These are phyloP conservation scores for Adansonia digitata DNA, from an alignment of 345 rosid genomes.

Conservation along the genomic window DNA sequence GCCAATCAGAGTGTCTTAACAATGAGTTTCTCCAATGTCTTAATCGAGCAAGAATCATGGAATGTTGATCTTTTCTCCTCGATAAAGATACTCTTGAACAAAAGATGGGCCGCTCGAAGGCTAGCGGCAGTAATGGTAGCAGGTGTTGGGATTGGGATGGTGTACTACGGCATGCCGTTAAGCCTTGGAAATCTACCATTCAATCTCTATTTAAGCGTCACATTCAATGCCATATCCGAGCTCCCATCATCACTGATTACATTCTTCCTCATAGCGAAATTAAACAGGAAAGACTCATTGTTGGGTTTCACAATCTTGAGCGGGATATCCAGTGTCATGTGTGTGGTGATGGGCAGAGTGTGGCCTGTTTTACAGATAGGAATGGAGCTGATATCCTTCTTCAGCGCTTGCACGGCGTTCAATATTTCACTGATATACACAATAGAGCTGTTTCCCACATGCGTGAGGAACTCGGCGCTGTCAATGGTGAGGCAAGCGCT, in stretches of 20 bases:
- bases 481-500: constrained; percentile 60
- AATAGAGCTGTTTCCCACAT: constrained; percentile 55
- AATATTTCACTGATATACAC: constrained; percentile 41
- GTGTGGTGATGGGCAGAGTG: constrained; percentile 25
- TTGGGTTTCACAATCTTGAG: constrained; percentile 37
- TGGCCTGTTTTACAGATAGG: constrained; percentile 32
- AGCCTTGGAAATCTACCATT: constrained; percentile 44
- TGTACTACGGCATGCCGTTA: constrained; percentile 73
- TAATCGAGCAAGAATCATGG: constrained; percentile 22
- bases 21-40: constrained; percentile 31
- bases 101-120: constrained; percentile 48
- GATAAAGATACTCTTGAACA: constrained; percentile 35
- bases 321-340: constrained; percentile 38
- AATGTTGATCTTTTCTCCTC: constrained; percentile 41
- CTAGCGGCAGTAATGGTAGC: constrained; percentile 31
- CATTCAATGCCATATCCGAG: constrained; percentile 60
- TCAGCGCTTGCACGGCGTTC: constrained; percentile 47
- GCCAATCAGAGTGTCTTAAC: constrained; percentile 8
- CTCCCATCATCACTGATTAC: constrained; percentile 49
- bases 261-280: constrained; percentile 35
- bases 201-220: constrained; percentile 56
- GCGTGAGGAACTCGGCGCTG: constrained; percentile 58
- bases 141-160: constrained; percentile 60
- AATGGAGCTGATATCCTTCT: constrained; percentile 54
- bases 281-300: constrained; percentile 40